These are phyloP conservation scores for Silene uniflora DNA, from an alignment of 148 eudicot genomes.

Conservation along the genomic window DNA sequence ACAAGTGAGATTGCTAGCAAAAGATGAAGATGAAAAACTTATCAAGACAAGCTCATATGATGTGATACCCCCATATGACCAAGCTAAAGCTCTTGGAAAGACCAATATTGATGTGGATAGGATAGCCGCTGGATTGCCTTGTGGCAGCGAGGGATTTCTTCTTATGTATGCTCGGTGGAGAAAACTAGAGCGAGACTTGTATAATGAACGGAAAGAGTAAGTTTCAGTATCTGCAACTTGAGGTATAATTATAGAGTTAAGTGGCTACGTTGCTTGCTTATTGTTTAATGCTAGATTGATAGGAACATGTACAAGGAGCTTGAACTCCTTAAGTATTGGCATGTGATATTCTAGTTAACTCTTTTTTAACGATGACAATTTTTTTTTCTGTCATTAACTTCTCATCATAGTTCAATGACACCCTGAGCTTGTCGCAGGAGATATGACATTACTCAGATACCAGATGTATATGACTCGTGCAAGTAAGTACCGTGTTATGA, in stretches of 20 bases:
- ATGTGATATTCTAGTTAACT: neutral
- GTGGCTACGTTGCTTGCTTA: neutral
- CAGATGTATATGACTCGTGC: conserved; percentile 98
- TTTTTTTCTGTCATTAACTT: neutral
- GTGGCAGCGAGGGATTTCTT: conserved; percentile 98
- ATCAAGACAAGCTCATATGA: conserved; percentile 62
- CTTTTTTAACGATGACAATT: neutral
- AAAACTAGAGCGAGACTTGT: conserved; percentile 89
- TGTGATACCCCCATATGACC: conserved; percentile 92
- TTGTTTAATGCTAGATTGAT: neutral
- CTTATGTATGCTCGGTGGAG: conserved; percentile 99
- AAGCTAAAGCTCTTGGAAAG: conserved; percentile 97
- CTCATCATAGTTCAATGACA: conserved; percentile 12
- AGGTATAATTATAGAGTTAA: neutral
- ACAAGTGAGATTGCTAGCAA: conserved; percentile 83
- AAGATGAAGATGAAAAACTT: conserved; percentile 83
- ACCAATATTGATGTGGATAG: conserved; percentile 90
- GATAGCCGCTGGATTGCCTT: conserved; percentile 95
- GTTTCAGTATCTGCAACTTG: conserved; percentile 14
- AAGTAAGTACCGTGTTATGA: conserved; percentile 58
- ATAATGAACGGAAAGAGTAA: conserved; percentile 94
- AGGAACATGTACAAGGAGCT: neutral
- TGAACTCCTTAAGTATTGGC: neutral
- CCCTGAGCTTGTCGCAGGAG: conserved; percentile 50
- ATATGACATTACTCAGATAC: conserved; percentile 92